Percentiles rank a stretch among this genome's conserved stretches.
Conservation (phyloP, 495 filamentous ascomycete genomes). For the Aspergillus hancockii region DNA sequence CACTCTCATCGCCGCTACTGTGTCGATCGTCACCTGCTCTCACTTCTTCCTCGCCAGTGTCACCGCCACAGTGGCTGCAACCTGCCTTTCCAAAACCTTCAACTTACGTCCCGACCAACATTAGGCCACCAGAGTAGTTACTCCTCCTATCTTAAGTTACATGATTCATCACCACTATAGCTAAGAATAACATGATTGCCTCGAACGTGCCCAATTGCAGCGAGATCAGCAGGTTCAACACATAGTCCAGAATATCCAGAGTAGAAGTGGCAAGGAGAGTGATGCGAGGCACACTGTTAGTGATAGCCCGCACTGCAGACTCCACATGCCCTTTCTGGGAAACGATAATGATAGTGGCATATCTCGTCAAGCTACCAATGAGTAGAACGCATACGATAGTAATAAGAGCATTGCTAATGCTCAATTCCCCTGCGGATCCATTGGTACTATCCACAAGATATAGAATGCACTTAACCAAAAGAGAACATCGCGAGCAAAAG, state of each 20-base stretch:
- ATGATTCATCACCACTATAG: conserved; percentile 34
- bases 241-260: conserved; percentile 41
- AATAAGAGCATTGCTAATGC: conserved; percentile 26
- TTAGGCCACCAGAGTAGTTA: conserved; percentile 56
- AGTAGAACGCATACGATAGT: conserved; percentile 28
- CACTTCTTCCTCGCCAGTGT: conserved; percentile 26
- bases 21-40: conserved; percentile 27
- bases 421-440: conserved; percentile 9
- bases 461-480: conserved; percentile 24
- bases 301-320: conserved; percentile 25
- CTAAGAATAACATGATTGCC: conserved; percentile 35
- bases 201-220: conserved; percentile 40
- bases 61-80: conserved; percentile 9
- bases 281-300: conserved; percentile 28
- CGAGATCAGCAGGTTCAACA: conserved; percentile 30
- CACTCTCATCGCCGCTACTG: conserved; percentile 8
- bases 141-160: conserved; percentile 65
- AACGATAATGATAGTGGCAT: conserved; percentile 18
- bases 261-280: conserved; percentile 39
- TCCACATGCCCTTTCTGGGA: conserved; percentile 27
- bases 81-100: conserved; percentile 18
- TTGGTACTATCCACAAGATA: conserved; percentile 28
- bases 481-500: conserved; percentile 18
- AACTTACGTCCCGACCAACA: conserved; percentile 31
- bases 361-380: conserved; percentile 28